Conservation (phyloP, 2,329 filamentous ascomycete genomes). For the Orbilia brochopaga region DNA sequence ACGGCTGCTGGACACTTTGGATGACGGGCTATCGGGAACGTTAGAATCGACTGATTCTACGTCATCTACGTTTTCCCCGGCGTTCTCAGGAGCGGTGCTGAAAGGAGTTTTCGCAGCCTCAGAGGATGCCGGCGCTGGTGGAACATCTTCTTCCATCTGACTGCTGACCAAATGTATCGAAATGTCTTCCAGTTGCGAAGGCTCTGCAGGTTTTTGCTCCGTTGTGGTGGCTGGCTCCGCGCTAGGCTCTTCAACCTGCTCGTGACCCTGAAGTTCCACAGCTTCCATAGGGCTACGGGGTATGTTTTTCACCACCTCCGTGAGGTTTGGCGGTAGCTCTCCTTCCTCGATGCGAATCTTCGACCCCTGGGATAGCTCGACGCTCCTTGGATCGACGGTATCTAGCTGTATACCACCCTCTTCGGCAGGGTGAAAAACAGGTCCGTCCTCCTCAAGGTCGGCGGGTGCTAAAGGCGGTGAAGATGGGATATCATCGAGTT, state of each 20-base stretch:
- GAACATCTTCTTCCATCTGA: constrained; percentile 28
- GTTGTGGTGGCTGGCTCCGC: not conserved
- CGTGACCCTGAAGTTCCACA: constrained; percentile 29
- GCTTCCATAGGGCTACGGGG: constrained; percentile 38
- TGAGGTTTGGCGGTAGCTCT: constrained; percentile 33
- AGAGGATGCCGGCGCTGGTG: not conserved
- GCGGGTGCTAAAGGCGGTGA: constrained; percentile 35
- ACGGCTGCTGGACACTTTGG: constrained; percentile 14
- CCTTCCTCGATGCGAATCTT: constrained; percentile 40
- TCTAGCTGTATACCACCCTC: constrained; percentile 4
- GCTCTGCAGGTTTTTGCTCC: constrained; percentile 1
- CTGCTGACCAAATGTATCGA: constrained; percentile 25
- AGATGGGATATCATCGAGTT: constrained; percentile 42
- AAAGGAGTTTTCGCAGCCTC: constrained; percentile 3
- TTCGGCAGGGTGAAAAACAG: not conserved
- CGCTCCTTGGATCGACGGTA: constrained; percentile 30
- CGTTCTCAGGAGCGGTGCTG: constrained; percentile 5
- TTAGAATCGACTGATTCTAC: constrained; percentile 25
- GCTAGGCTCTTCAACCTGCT: constrained; percentile 1
- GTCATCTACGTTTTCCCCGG: constrained; percentile 17
- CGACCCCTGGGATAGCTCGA: constrained; percentile 38
- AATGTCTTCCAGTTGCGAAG: constrained; percentile 37
- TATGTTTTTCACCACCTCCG: constrained; percentile 19
- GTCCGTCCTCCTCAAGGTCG: not conserved
- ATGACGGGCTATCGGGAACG: constrained; percentile 39